phyloP scores from a whole-genome alignment of 345 rosid species.

The Eucalyptus viminalis region DNA sequence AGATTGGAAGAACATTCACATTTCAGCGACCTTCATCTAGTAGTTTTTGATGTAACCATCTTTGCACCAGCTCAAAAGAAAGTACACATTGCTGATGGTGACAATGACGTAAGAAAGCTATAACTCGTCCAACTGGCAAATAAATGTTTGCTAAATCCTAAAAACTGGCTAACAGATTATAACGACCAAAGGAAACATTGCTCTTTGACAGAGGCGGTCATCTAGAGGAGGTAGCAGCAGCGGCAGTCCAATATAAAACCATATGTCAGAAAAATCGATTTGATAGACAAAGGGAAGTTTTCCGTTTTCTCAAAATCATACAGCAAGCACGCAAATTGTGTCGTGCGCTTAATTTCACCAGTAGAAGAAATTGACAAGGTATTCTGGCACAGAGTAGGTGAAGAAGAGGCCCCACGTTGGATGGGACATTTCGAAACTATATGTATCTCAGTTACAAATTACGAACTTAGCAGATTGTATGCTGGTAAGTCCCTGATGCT shows the following conservation, averaged over 20 bases:
- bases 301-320: background rate
- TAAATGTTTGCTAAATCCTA: background rate
- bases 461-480: constrained; percentile 36
- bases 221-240: background rate
- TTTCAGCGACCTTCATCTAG: background rate
- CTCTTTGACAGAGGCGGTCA: background rate
- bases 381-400: background rate
- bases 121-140: background rate
- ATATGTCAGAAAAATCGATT: background rate
- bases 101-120: background rate
- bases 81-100: background rate
- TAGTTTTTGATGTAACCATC: background rate
- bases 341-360: background rate
- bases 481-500: constrained; percentile 60
- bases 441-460: background rate
- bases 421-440: background rate
- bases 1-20: background rate
- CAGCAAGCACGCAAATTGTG: background rate
- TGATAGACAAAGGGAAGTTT: background rate
- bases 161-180: background rate
- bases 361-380: background rate
- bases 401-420: background rate
- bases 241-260: background rate
- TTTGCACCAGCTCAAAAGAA: background rate
- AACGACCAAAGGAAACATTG: background rate